A percentile compares a stretch with the other conserved stretches of the same genome.
phyloP scores from a whole-genome alignment of 768 basidiomycete genomes.

The Polyporus arcularius region DNA sequence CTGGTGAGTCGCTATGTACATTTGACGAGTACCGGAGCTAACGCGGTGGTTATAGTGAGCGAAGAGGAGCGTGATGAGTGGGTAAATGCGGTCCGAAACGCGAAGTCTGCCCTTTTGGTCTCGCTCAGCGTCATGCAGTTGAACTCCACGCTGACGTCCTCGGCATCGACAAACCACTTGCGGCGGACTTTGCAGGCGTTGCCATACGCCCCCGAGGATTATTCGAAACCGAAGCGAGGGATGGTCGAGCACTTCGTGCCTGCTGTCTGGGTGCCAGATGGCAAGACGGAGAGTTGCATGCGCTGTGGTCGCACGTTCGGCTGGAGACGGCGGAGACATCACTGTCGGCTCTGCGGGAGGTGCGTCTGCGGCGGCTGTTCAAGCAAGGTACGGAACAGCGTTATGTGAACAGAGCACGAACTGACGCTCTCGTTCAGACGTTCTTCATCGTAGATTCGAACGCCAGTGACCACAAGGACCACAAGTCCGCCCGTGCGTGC shows the following conservation, averaged over 20 bases:
- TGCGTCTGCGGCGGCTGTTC: slow-evolving; percentile 89
- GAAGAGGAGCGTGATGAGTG: slow-evolving; percentile 65
- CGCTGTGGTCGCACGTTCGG: slow-evolving; percentile 76
- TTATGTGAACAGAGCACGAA: too few relatives aligned
- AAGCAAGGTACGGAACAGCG: slow-evolving; percentile 51
- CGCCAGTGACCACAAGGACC: slow-evolving; percentile 47
- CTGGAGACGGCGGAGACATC: slow-evolving; percentile 78
- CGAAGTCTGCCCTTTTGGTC: slow-evolving; percentile 70
- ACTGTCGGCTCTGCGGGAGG: slow-evolving; percentile 82
- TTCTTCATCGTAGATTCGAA: slow-evolving; percentile 73
- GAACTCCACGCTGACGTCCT: slow-evolving; percentile 81
- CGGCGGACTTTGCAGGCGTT: slow-evolving; percentile 73
- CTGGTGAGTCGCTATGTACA: slow-evolving; percentile 43
- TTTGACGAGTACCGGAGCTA: background rate
- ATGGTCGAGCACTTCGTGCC: slow-evolving; percentile 84
- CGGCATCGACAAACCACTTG: slow-evolving; percentile 72
- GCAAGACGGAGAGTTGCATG: slow-evolving; percentile 83
- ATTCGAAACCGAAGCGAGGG: slow-evolving; percentile 40
- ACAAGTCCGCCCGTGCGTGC: slow-evolving; percentile 78
- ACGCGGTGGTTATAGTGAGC: slow-evolving; percentile 37
- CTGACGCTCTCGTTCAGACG: slow-evolving; percentile 48
- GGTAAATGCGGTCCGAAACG: slow-evolving; percentile 64
- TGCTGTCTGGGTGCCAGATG: slow-evolving; percentile 91
- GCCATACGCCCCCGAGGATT: slow-evolving; percentile 57
- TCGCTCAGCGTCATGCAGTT: slow-evolving; percentile 72